phyloP scores from a whole-genome alignment of 495 filamentous ascomycete genomes.

The Aspergillus egyptiacus region DNA sequence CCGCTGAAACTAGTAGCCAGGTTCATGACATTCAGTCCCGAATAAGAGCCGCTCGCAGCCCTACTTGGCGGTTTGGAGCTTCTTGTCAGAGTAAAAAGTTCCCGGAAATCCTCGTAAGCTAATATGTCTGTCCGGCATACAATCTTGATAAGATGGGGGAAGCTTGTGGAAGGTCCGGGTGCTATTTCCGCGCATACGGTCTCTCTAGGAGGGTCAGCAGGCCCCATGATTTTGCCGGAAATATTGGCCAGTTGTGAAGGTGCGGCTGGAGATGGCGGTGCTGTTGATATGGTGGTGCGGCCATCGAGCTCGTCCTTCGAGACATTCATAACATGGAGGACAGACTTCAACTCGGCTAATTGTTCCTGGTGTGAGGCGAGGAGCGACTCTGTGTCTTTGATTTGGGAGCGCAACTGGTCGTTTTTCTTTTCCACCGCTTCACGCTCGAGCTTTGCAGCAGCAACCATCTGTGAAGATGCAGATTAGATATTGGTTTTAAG shows the following conservation, averaged over 20 bases:
- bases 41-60: conserved; percentile 63
- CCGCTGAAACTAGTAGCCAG: conserved; percentile 48
- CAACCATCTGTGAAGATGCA: conserved; percentile 68
- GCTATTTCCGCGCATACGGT: conserved; percentile 42
- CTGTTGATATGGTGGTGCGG: conserved; percentile 52
- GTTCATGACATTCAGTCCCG: conserved; percentile 55
- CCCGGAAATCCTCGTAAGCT: conserved; percentile 78
- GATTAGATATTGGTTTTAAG: conserved; percentile 22
- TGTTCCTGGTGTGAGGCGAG: conserved; percentile 89
- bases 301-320: conserved; percentile 62
- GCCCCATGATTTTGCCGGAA: conserved; percentile 20
- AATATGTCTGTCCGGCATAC: conserved; percentile 76
- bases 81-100: conserved; percentile 64
- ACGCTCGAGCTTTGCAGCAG: conserved; percentile 64
- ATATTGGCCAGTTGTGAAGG: conserved; percentile 18
- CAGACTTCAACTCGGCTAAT: conserved; percentile 78
- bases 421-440: conserved; percentile 72
- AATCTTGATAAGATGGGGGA: conserved; percentile 73
- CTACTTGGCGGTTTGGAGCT: conserved; percentile 54
- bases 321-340: conserved; percentile 81
- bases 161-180: conserved; percentile 78
- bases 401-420: conserved; percentile 69
- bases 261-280: conserved; percentile 60
- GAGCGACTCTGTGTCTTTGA: conserved; percentile 80
- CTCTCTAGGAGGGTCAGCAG: conserved; percentile 12